Base-by-base conservation (phyloP, 176 grass and related monocot genomes). In the Oryza glaberrima region DNA sequence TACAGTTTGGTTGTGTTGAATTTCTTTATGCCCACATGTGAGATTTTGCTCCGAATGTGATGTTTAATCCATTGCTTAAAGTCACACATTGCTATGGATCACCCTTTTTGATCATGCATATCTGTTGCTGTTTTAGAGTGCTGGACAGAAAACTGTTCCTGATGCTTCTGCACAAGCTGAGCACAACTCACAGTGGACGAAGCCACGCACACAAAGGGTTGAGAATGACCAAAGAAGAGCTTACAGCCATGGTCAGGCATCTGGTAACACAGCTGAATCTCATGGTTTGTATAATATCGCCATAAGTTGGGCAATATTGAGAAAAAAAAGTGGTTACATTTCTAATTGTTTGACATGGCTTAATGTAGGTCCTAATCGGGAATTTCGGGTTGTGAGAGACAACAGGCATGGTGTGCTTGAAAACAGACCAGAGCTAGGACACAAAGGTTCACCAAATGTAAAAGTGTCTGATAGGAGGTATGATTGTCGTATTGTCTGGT, bases 311-410 rank as follows among this genome's bases (percentile, higher is more conserved):
- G 23, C 70, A 76, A 65, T 56, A 58, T 58, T n/a, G 19, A 58
- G 54, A 58, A 6, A 58, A 52, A 20, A 5, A n/a, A 58, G 49
- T 52, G 49, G 15, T 52, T 52, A 15, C 16, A 5, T 19, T 20
- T 28, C 49, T 86, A 52, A 76, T 25, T 54, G 26, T 19, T 88
- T 71, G 77, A 68, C 75, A 76, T 77, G 48, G 15, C 73, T 88
- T 58, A 73, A 86, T 92, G 76, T 83, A 92, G 90, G 90, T 9
- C 74, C 89, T 77, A 90, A 30, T 69, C 80, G 38, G 43, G 90
- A 95, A 86, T 95, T 95, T 70, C 77, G 90, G 25, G 73, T 95
- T 73, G 93, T 95, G 51, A 95, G 88, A 80, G 93, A 90, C 80
- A 95, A 92, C 52, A 92, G 88, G 86, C 85, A 92, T 20, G 82